Percentiles rank a stretch among this genome's conserved stretches.
Conservation (phyloP, 2,329 filamentous ascomycete genomes). For the Aspergillus japonicus region DNA sequence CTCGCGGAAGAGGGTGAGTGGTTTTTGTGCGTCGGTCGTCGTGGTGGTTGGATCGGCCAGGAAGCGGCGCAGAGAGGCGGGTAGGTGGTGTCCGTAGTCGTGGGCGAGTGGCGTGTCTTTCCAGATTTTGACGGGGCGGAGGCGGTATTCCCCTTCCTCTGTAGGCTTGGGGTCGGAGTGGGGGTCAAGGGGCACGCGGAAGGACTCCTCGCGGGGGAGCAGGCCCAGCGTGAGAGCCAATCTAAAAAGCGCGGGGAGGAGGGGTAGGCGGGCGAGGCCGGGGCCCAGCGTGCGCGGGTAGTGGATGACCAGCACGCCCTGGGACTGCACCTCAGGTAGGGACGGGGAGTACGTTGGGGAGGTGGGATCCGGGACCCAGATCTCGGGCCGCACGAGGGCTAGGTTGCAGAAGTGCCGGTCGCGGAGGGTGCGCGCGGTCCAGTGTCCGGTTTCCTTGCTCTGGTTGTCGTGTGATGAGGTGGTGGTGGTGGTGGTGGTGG, state of each 20-base stretch:
- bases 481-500: no score
- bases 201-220: slow-evolving; percentile 41
- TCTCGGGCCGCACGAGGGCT: slow-evolving; percentile 63
- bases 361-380: slow-evolving; percentile 58
- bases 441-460: slow-evolving; percentile 40
- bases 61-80: slow-evolving; percentile 51
- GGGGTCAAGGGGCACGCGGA: slow-evolving; percentile 55
- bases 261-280: background rate
- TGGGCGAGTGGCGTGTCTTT: slow-evolving; percentile 50
- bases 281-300: slow-evolving; percentile 36
- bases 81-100: slow-evolving; percentile 42
- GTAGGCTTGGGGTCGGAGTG: no score
- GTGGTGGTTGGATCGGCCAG: slow-evolving; percentile 30
- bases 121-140: slow-evolving; percentile 54
- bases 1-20: slow-evolving; percentile 55
- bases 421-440: slow-evolving; percentile 44
- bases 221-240: slow-evolving; percentile 32
- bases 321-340: slow-evolving; percentile 49
- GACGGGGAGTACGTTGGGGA: slow-evolving; percentile 43
- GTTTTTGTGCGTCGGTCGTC: background rate
- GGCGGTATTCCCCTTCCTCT: slow-evolving; percentile 39
- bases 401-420: slow-evolving; percentile 57
- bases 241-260: slow-evolving; percentile 18
- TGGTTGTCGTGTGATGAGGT: background rate
- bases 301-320: slow-evolving; percentile 54